Evolutionary conservation across 208 protist genomes (phyloP).

Genomic region (Acanthamoeba rhysodes): DNA sequence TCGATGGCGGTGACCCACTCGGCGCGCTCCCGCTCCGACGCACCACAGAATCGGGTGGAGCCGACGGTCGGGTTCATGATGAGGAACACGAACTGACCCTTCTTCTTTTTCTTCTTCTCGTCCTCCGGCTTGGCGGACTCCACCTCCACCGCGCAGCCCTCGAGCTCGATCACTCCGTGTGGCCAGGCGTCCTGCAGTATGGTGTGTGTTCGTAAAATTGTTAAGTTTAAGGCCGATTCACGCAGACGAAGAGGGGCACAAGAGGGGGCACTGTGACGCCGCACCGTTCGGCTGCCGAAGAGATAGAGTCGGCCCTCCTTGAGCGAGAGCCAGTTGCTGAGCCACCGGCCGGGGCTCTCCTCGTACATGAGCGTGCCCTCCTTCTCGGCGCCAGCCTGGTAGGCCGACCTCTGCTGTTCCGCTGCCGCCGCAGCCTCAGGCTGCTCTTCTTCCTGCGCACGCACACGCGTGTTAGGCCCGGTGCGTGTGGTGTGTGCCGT

Average conservation of each 20-base stretch:
- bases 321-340: constrained; percentile 53
- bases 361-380: constrained; percentile 45
- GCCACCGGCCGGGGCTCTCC: constrained; percentile 31
- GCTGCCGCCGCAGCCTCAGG: neutral
- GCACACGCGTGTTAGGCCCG: neutral
- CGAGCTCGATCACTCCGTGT: constrained; percentile 44
- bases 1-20: constrained; percentile 44
- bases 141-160: constrained; percentile 31
- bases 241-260: neutral
- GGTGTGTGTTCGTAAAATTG: neutral
- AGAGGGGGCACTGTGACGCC: neutral
- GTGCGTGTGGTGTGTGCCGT: neutral
- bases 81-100: constrained; percentile 45
- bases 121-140: constrained; percentile 28
- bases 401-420: constrained; percentile 3
- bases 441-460: neutral
- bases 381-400: constrained; percentile 26
- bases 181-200: neutral
- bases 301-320: constrained; percentile 51
- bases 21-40: constrained; percentile 7
- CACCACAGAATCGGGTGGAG: constrained; percentile 9
- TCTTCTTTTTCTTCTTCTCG: constrained; percentile 63
- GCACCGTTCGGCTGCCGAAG: constrained; percentile 27
- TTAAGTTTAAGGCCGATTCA: neutral
- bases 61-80: constrained; percentile 46